Conservation (phyloP, 129 eudicot genomes). For the Cynara cardunculus region DNA sequence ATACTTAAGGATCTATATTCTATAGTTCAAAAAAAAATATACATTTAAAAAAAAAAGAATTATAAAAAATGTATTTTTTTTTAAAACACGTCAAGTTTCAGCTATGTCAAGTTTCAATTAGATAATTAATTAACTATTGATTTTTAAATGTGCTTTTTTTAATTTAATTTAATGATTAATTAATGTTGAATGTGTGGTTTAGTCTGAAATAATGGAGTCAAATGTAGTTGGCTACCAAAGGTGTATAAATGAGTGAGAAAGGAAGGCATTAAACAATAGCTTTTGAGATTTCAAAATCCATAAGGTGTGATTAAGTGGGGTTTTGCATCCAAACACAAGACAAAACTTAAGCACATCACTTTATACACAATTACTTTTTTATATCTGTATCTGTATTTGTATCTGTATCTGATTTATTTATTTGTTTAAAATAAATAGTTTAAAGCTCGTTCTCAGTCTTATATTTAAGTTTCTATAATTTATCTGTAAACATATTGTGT, state of each 20-base stretch:
- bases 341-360: neutral
- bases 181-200: neutral
- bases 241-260: constrained; percentile 8
- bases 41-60: neutral
- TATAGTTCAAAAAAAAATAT: too few species aligned
- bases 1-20: too few species aligned
- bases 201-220: constrained; percentile 14
- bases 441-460: too few species aligned
- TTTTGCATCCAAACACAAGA: constrained; percentile 21
- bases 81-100: too few species aligned
- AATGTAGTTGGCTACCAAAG: constrained; percentile 23
- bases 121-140: neutral
- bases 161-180: neutral
- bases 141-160: neutral
- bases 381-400: neutral
- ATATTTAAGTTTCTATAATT: too few species aligned
- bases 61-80: too few species aligned
- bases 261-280: too few species aligned
- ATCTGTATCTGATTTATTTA: neutral
- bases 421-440: too few species aligned
- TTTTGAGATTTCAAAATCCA: constrained; percentile 23
- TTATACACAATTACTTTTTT: neutral
- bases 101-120: neutral
- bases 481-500: too few species aligned
- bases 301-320: constrained; percentile 11